Evolutionary conservation across 805 yeast species (phyloP).

Genomic region (Teunomyces tritomae): DNA sequence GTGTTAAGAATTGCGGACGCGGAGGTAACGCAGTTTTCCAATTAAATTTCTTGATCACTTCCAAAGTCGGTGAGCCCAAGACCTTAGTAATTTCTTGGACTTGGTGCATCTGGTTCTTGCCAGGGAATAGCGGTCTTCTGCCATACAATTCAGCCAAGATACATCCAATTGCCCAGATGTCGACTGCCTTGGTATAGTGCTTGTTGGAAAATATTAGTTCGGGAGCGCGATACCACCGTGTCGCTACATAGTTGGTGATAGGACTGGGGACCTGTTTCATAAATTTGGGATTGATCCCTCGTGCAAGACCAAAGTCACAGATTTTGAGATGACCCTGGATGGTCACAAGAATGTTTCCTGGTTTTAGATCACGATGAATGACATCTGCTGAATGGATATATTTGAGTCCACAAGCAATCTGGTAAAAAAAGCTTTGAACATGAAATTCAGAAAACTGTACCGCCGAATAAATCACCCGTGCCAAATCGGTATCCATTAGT

Average conservation of each 20-base stretch:
- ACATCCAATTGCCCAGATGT: constrained; percentile 94
- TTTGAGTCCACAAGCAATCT: constrained; percentile 79
- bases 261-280: constrained; percentile 35
- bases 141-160: constrained; percentile 83
- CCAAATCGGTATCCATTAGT: constrained; percentile 75
- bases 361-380: constrained; percentile 88
- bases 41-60: constrained; percentile 30
- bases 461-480: constrained; percentile 73
- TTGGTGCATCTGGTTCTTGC: constrained; percentile 71
- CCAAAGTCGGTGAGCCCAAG: constrained; percentile 66
- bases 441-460: constrained; percentile 84
- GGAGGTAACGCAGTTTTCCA: constrained; percentile 38
- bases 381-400: constrained; percentile 92
- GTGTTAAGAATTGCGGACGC: constrained; percentile 33
- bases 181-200: constrained; percentile 65
- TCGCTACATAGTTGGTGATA: constrained; percentile 86
- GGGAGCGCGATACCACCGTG: constrained; percentile 95
- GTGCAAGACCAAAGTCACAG: constrained; percentile 91
- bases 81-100: constrained; percentile 63
- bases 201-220: constrained; percentile 69
- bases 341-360: constrained; percentile 81
- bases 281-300: constrained; percentile 54
- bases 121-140: constrained; percentile 76
- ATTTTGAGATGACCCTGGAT: constrained; percentile 74
- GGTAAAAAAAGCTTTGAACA: constrained; percentile 71